Evolutionary conservation across 345 rosid species (phyloP).

Genomic region (Eucalyptus erythrocorys): DNA sequence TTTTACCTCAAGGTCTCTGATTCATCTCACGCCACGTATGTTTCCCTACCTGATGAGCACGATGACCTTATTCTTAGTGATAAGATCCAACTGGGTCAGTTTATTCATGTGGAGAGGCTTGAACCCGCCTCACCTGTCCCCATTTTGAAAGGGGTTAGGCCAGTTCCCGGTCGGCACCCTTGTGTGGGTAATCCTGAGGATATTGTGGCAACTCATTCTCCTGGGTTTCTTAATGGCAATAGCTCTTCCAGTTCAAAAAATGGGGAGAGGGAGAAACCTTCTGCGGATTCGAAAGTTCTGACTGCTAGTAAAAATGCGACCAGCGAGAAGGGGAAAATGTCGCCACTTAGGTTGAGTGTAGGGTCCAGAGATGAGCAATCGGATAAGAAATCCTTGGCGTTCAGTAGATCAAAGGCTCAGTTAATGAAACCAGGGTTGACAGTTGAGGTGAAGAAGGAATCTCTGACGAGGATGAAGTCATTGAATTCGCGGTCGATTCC

Average conservation of each 20-base stretch:
- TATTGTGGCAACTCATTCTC: conserved; percentile 74
- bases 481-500: conserved; percentile 69
- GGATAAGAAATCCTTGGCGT: conserved; percentile 15
- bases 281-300: background rate
- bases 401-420: conserved; percentile 50
- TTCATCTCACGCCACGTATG: conserved; percentile 96
- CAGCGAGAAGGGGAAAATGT: conserved; percentile 39
- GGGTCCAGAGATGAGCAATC: conserved; percentile 37
- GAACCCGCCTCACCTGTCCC: conserved; percentile 94
- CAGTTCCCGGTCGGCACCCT: conserved; percentile 91
- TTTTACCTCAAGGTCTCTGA: conserved; percentile 95
- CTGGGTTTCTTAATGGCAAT: conserved; percentile 51
- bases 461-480: conserved; percentile 38
- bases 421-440: conserved; percentile 20
- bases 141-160: conserved; percentile 83
- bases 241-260: conserved; percentile 28
- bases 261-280: conserved; percentile 33
- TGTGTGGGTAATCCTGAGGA: conserved; percentile 97
- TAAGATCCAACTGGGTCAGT: conserved; percentile 92
- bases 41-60: conserved; percentile 90
- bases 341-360: conserved; percentile 31
- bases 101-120: conserved; percentile 87
- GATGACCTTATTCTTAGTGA: conserved; percentile 93
- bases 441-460: conserved; percentile 47
- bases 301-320: background rate